Evolutionary conservation across 176 grass and related monocot genomes (phyloP).

Genomic region (Bothriochloa decipiens): DNA sequence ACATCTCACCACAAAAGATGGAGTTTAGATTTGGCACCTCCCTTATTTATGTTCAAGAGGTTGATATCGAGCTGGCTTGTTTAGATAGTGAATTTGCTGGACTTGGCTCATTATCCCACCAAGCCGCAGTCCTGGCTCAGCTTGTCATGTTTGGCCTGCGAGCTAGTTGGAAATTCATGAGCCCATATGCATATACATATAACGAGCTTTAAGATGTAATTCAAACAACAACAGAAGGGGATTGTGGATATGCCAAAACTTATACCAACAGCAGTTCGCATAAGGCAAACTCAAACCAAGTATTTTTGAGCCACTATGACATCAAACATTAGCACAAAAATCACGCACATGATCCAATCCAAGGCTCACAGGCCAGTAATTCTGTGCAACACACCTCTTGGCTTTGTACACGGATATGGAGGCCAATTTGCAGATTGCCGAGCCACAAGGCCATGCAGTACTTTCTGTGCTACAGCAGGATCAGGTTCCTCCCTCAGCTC

Average conservation of each 20-base stretch:
- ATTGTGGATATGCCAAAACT: not conserved
- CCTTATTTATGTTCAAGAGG: not conserved
- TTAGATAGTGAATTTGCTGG: not conserved
- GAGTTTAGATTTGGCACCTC: not conserved
- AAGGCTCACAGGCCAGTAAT: too few species aligned
- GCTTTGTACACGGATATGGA: too few species aligned
- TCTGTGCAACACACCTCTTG: too few species aligned
- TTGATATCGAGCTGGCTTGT: not conserved
- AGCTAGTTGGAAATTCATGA: not conserved
- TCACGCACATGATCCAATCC: too few species aligned
- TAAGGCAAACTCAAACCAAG: not conserved
- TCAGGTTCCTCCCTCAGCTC: too few species aligned
- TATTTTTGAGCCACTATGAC: too few species aligned
- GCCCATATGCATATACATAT: not conserved
- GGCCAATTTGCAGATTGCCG: too few species aligned
- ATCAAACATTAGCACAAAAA: too few species aligned
- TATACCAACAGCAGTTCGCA: not conserved
- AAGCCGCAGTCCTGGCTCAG: not conserved
- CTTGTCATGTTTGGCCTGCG: not conserved
- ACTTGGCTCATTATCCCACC: not conserved
- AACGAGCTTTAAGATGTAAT: not conserved
- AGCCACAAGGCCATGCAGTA: too few species aligned
- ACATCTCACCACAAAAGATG: not conserved
- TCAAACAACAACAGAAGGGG: not conserved
- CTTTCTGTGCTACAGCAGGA: too few species aligned